Base-by-base conservation (phyloP, 2,329 filamentous ascomycete genomes). In the Venturia asperata region DNA sequence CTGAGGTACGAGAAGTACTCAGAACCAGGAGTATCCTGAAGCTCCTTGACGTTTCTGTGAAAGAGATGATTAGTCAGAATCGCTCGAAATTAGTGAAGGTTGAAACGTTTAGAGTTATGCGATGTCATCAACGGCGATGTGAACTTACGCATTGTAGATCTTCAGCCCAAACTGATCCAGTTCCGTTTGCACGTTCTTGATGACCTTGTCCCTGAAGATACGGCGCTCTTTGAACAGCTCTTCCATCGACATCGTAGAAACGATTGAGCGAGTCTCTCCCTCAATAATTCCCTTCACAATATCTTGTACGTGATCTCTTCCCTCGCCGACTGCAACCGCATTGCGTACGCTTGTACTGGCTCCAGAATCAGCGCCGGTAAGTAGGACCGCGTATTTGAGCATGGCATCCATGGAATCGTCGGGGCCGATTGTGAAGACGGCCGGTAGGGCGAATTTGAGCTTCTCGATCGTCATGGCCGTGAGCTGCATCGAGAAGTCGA, bases 381-480 rank as follows among this genome's bases (percentile, higher is more conserved):
- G 80, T 0, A 95, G 82, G 75, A 91, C 88, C 63, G 90, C 90
- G 72, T 92, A 95, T 77, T 92, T 94, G 76, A 87, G 85, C 61
- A 96, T 81, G 1, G 89, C 81, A 47, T 88, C 85, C 10, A 74
- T 76, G 68, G 88, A 86, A 68, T 93, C 85, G 68, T 91, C 86
- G 0, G 91, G 91, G 17, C 91, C 91, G 67, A 94, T 88, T 45
- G 91, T 94, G 77, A 94, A 94, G 68, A 94, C 89, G 13, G 91
- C 90, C 2, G 90, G 91, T 0, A 94, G 83, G 5, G 86, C 82
- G 74, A 94, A 92, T 68, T 92, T 89, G 3, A 94, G 82, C 75
- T 95, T 95, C 78, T 95, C 91, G 70, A 87, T 85, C 21, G 91
- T 95, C 91, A 95, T 96, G 65, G 91, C 91, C 73, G 92, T 89